Base-by-base conservation (phyloP, 2,329 filamentous ascomycete species). In the Colletotrichum sp. region DNA sequence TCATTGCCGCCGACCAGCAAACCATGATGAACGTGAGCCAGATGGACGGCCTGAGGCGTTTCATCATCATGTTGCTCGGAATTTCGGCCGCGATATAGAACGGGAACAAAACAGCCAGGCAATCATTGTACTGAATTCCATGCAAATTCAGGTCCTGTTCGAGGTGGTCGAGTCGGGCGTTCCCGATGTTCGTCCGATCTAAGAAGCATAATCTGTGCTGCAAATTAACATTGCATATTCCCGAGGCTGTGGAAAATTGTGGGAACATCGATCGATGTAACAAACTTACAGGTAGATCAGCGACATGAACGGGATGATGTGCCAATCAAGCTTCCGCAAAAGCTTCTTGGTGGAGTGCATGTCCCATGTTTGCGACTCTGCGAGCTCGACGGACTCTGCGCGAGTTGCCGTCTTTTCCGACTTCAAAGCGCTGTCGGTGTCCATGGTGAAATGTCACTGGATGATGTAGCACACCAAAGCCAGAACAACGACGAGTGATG, bases 281-380 rank as follows among this genome's bases (percentile, higher is more conserved):
- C 44, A 7, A 64, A 78, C 83, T 75, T 74, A 85, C 82, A 91
- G 81, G 78, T 91, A 91, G 28, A 91, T 85, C 5, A 91, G 78
- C 5, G 89, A 86, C 75, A 91, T 86, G 80, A 91, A 89, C 3
- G 90, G 90, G 49, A 92, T 88, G 34, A 92, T 85, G 77, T 85
- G 83, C 84, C 86, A 84, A 80, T 90, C 87, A 77, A 89, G 81
- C 82, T 88, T 88, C 79, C 87, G 83, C 68, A 90, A 78, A 1
- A 90, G 84, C 73, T 82, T 86, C 78, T 86, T 88, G 21, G 87
- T 75, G 10, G 72, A 62, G n/a, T 26, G 30, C 16, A 26, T 30
- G 21, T 75, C 72, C 16, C 65, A 75, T 88, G 44, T 26, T 32
- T 75, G 71, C 32, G 71, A 69, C 28, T 77, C 71, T 3, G 60